Conservation (phyloP, 495 filamentous ascomycete species). For the Penicillium desertorum region DNA sequence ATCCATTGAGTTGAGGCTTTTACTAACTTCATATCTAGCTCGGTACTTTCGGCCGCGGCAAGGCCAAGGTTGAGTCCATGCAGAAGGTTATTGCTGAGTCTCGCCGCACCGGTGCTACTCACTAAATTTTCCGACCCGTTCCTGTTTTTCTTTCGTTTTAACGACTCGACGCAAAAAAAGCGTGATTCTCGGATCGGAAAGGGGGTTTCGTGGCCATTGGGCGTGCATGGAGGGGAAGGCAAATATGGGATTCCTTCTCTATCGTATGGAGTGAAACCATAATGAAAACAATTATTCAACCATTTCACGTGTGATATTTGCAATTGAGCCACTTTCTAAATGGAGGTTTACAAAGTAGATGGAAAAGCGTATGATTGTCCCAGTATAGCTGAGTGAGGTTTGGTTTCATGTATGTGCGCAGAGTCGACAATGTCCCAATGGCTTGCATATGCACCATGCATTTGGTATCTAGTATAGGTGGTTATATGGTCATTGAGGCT, state of each 20-base stretch:
- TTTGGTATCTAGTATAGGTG: neutral
- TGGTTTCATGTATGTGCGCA: neutral
- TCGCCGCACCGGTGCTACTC: slow-evolving; percentile 63
- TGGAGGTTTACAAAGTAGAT: neutral
- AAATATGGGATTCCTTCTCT: slow-evolving; percentile 34
- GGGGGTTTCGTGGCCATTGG: slow-evolving; percentile 32
- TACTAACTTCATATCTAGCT: slow-evolving; percentile 54
- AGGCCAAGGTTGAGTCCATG: slow-evolving; percentile 99
- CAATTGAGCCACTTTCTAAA: slow-evolving; percentile 4
- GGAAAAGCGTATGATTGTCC: neutral
- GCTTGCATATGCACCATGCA: neutral
- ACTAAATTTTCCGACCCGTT: slow-evolving; percentile 58
- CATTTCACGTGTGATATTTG: slow-evolving; percentile 14
- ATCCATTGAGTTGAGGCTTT: slow-evolving; percentile 2
- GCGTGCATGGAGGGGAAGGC: slow-evolving; percentile 32
- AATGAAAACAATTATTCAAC: slow-evolving; percentile 37
- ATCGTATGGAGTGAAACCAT: slow-evolving; percentile 31
- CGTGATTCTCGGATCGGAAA: slow-evolving; percentile 32
- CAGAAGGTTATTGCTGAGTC: slow-evolving; percentile 95
- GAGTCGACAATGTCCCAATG: neutral
- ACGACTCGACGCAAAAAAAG: slow-evolving; percentile 34
- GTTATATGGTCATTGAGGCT: neutral
- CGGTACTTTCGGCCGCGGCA: slow-evolving; percentile 95
- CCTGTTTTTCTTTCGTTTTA: slow-evolving; percentile 34
- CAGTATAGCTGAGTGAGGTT: neutral